phyloP scores from a whole-genome alignment of 176 grass and related monocot species.

The Avena insularis region DNA sequence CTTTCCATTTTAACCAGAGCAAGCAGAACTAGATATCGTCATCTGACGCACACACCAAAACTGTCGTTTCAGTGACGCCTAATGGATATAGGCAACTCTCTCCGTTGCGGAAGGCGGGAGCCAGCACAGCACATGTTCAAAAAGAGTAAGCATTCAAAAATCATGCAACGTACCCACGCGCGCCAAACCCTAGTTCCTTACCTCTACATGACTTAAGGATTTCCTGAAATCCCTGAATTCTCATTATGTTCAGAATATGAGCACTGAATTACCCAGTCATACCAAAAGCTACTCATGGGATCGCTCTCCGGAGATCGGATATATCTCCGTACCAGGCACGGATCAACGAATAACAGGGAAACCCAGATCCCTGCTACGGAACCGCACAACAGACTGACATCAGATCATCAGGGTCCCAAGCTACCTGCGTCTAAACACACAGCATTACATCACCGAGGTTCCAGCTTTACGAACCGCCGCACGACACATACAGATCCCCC shows the following conservation, averaged over 20 bases:
- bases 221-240: conserved; percentile 16
- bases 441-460: conserved; percentile 4
- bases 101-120: not conserved
- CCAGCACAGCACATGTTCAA: not conserved
- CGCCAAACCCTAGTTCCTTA: not conserved
- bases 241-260: not conserved
- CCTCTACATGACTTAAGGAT: not conserved
- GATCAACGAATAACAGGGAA: conserved; percentile 8
- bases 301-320: not conserved
- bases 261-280: not conserved
- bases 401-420: conserved; percentile 1
- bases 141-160: not conserved
- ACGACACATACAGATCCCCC: conserved; percentile 1
- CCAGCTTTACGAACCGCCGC: conserved; percentile 6
- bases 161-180: not conserved
- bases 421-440: conserved; percentile 9
- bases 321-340: not conserved
- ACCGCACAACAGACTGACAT: not conserved
- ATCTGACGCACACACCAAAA: not conserved
- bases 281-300: not conserved
- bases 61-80: not conserved
- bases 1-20: not conserved
- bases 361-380: conserved; percentile 4
- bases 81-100: not conserved
- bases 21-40: conserved; percentile 6